phyloP scores from a whole-genome alignment of 2,329 filamentous ascomycete genomes.

The Alternaria sp. region DNA sequence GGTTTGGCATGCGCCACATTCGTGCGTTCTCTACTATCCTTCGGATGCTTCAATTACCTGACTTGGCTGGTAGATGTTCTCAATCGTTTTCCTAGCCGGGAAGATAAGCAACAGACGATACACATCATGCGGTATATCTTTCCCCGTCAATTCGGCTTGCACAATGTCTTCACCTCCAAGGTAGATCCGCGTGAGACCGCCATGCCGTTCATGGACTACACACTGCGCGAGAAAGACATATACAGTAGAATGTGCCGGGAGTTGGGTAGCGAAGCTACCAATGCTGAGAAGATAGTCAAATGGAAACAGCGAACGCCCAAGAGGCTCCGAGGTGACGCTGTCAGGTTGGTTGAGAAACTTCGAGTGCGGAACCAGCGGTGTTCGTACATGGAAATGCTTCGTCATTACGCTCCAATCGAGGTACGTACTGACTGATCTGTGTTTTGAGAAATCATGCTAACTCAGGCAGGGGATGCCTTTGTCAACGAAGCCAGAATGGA shows the following conservation, averaged over 20 bases:
- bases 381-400: conserved; percentile 79
- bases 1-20: conserved; percentile 80
- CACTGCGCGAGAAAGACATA: conserved; percentile 84
- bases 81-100: conserved; percentile 69
- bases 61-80: conserved; percentile 70
- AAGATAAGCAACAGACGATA: conserved; percentile 64
- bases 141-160: conserved; percentile 85
- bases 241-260: conserved; percentile 36
- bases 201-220: conserved; percentile 84
- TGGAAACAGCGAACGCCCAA: conserved; percentile 63
- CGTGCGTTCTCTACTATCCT: conserved; percentile 63
- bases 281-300: conserved; percentile 34
- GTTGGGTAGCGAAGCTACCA: conserved; percentile 25
- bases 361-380: conserved; percentile 77
- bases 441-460: conserved; percentile 20
- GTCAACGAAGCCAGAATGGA: conserved; percentile 38
- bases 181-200: conserved; percentile 71
- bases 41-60: conserved; percentile 13
- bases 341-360: conserved; percentile 70
- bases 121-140: conserved; percentile 93
- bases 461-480: conserved; percentile 31
- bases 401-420: conserved; percentile 78
- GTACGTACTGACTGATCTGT: conserved; percentile 13
- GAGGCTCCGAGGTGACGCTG: conserved; percentile 69
- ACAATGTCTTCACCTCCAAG: conserved; percentile 86